Conservation (phyloP, 352 stramenopile species). For the Phytophthora pinifolia region DNA sequence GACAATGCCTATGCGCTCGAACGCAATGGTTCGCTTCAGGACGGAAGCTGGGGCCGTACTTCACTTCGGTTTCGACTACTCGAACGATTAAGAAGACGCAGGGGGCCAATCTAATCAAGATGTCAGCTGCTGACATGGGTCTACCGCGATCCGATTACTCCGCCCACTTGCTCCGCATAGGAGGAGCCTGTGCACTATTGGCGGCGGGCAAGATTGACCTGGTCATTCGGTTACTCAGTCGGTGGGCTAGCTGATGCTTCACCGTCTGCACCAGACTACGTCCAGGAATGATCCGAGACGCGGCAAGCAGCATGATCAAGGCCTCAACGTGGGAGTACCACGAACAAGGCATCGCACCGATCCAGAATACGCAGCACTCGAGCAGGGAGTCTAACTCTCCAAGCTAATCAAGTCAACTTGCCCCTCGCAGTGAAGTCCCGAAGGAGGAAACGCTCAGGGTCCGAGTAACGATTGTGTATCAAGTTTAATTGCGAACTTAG, state of each 20-base stretch:
- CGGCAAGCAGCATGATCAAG: conserved; percentile 25
- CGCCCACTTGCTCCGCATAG: conserved; percentile 25
- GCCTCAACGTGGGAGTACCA: conserved; percentile 7
- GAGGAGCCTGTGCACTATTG: conserved; percentile 27
- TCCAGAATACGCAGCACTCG: too few relatives aligned
- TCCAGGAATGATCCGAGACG: conserved; percentile 21
- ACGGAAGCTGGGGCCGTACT: conserved; percentile 15
- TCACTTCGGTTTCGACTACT: conserved; percentile 8
- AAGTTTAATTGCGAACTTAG: too few relatives aligned
- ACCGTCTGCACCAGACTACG: conserved; percentile 23
- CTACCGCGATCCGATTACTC: conserved; percentile 18
- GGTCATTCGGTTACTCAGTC: conserved; percentile 29
- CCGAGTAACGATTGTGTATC: too few relatives aligned
- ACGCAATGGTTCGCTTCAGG: conserved; percentile 1
- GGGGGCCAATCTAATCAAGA: conserved; percentile 22
- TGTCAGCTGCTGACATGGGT: conserved; percentile 14
- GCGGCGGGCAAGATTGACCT: conserved; percentile 22
- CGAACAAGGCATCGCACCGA: not conserved
- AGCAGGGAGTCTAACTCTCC: too few relatives aligned
- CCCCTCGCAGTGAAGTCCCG: too few relatives aligned
- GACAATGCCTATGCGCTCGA: conserved; percentile 14
- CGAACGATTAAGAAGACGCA: conserved; percentile 19
- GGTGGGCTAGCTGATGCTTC: conserved; percentile 34
- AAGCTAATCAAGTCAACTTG: too few relatives aligned
- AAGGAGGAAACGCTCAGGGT: too few relatives aligned